phyloP scores from a whole-genome alignment of 352 stramenopile species.

The Phytophthora sp. region DNA sequence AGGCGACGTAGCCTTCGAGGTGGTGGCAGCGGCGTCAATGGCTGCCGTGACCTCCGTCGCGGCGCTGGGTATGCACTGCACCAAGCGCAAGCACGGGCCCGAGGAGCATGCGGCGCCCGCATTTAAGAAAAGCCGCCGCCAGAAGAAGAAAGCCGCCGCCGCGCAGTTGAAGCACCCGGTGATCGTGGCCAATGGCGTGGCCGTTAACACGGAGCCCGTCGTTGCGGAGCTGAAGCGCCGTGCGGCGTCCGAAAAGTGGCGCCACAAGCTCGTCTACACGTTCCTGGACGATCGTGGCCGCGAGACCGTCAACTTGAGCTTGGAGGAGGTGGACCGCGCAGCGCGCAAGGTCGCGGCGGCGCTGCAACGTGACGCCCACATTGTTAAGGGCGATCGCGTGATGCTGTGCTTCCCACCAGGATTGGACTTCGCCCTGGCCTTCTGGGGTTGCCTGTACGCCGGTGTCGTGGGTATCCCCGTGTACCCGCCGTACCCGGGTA shows the following conservation, averaged over 20 bases:
- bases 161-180: conserved; percentile 20
- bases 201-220: conserved; percentile 43
- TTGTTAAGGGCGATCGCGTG: conserved; percentile 72
- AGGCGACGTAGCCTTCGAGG: conserved; percentile 52
- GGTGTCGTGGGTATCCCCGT: conserved; percentile 74
- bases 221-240: conserved; percentile 61
- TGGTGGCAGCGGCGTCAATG: conserved; percentile 55
- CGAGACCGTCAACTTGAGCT: conserved; percentile 72
- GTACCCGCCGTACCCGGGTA: conserved; percentile 79
- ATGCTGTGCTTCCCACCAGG: conserved; percentile 81
- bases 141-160: conserved; percentile 23
- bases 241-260: conserved; percentile 44
- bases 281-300: conserved; percentile 78
- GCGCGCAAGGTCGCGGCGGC: conserved; percentile 68
- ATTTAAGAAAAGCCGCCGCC: conserved; percentile 45
- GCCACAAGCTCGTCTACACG: conserved; percentile 80
- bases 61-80: conserved; percentile 36
- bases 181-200: conserved; percentile 42
- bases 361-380: conserved; percentile 54
- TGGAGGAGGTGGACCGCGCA: conserved; percentile 67
- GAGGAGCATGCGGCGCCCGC: conserved; percentile 10
- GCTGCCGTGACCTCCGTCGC: conserved; percentile 47
- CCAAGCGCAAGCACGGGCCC: conserved; percentile 34
- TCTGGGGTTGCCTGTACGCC: conserved; percentile 84
- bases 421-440: conserved; percentile 76